These are phyloP conservation scores for Aspergillus bridgeri DNA, from an alignment of 495 filamentous ascomycete genomes.

Conservation along the genomic window DNA sequence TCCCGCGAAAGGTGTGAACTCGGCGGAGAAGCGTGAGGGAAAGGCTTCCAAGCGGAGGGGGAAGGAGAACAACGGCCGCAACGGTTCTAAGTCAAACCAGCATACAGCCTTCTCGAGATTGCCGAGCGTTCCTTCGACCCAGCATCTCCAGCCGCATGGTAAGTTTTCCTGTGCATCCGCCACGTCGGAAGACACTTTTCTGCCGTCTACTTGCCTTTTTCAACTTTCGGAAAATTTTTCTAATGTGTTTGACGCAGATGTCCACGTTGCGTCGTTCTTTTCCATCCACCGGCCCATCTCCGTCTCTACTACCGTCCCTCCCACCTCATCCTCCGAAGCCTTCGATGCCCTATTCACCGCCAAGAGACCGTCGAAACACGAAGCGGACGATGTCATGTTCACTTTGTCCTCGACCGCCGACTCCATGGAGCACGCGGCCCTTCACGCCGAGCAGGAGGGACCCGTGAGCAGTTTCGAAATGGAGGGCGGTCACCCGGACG, in stretches of 20 bases:
- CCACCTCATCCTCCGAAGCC: constrained; percentile 61
- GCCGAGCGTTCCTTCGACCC: constrained; percentile 81
- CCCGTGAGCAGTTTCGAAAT: constrained; percentile 47
- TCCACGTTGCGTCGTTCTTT: constrained; percentile 89
- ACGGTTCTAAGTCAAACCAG: constrained; percentile 37
- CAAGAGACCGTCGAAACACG: constrained; percentile 46
- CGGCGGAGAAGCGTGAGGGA: constrained; percentile 32
- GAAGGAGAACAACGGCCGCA: constrained; percentile 36
- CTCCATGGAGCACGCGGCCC: constrained; percentile 62
- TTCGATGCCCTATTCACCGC: constrained; percentile 78
- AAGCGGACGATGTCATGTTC: constrained; percentile 66
- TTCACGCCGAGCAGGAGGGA: constrained; percentile 43
- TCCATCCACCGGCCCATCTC: constrained; percentile 93
- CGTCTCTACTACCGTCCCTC: constrained; percentile 74
- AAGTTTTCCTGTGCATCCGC: constrained; percentile 17
- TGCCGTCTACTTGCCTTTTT: background rate
- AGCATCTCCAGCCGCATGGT: constrained; percentile 74
- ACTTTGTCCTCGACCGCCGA: constrained; percentile 72
- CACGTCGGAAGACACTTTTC: background rate
- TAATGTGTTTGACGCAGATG: constrained; percentile 50
- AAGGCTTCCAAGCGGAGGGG: constrained; percentile 36
- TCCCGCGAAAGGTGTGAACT: constrained; percentile 40
- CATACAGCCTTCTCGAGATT: constrained; percentile 53
- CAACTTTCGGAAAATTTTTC: background rate
- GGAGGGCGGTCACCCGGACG: constrained; percentile 51